These are phyloP conservation scores for Thamnidium elegans DNA, from an alignment of 192 early-diverging fungal species.

Conservation along the genomic window DNA sequence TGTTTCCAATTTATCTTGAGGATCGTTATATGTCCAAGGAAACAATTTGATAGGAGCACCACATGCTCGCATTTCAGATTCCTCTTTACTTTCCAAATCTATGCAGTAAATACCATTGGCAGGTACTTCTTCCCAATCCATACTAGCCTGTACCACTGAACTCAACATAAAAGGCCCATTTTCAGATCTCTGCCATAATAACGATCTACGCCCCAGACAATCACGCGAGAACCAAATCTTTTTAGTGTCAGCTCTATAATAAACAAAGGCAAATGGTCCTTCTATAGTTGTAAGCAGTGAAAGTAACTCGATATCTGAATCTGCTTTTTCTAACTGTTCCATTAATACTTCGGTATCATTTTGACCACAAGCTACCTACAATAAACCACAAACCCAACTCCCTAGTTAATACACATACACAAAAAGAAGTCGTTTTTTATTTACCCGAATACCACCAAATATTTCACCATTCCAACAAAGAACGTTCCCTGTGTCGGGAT, in stretches of 20 bases:
- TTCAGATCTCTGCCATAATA: conserved; percentile 58
- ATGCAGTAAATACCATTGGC: conserved; percentile 77
- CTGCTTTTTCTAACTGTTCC: conserved; percentile 21
- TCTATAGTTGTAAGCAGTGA: conserved; percentile 53
- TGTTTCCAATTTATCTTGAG: background rate
- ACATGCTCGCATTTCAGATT: background rate
- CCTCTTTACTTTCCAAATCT: conserved; percentile 33
- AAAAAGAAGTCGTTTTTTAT: background rate
- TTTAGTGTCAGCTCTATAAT: conserved; percentile 35
- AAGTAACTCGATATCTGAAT: conserved; percentile 33
- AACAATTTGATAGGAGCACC: background rate
- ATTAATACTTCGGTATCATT: conserved; percentile 58
- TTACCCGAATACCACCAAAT: conserved; percentile 71
- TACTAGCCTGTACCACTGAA: conserved; percentile 32
- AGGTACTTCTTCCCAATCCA: conserved; percentile 68
- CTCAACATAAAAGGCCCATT: conserved; percentile 41
- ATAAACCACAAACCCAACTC: no score
- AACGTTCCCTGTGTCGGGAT: conserved; percentile 42
- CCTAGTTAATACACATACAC: conserved; percentile 9
- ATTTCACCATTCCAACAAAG: conserved; percentile 91
- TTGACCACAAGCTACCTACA: conserved; percentile 27
- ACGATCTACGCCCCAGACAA: conserved; percentile 79
- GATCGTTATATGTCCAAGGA: conserved; percentile 5
- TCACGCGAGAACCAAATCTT: conserved; percentile 84
- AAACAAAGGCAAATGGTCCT: conserved; percentile 84